A percentile compares a stretch with the other conserved stretches of the same genome.
Conservation (phyloP, 148 eudicot genomes). For the Vaccinium corymbosum region DNA sequence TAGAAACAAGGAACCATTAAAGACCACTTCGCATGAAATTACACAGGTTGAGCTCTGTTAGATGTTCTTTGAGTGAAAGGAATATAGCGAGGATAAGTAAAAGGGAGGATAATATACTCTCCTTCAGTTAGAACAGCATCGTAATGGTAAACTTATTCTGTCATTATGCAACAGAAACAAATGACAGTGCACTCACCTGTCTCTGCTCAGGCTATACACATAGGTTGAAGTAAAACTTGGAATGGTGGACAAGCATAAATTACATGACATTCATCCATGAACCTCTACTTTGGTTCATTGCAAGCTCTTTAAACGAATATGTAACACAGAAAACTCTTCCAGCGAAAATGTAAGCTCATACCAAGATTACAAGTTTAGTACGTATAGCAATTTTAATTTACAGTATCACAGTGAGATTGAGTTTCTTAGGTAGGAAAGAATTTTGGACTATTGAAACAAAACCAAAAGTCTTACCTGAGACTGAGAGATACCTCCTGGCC, state of each 20-base stretch:
- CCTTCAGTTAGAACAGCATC: slow-evolving; percentile 9
- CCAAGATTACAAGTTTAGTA: neutral
- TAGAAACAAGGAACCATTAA: neutral
- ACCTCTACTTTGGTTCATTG: slow-evolving; percentile 2
- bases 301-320: slow-evolving; percentile 9
- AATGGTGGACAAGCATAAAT: neutral
- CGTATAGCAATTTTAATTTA: neutral
- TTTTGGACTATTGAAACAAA: slow-evolving; percentile 11
- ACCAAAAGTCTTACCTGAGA: neutral
- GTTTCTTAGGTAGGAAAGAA: neutral
- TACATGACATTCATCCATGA: neutral
- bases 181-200: neutral
- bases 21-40: neutral
- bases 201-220: neutral
- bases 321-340: neutral
- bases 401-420: neutral
- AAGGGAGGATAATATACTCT: neutral
- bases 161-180: neutral
- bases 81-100: neutral
- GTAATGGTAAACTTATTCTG: neutral
- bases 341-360: neutral
- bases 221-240: neutral
- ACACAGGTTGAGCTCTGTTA: slow-evolving; percentile 2
- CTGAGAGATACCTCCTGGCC: neutral
- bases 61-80: slow-evolving; percentile 4